A percentile compares a stretch with the other conserved stretches of the same genome.
These are phyloP conservation scores for Podila minutissima DNA, from an alignment of 192 early-diverging fungal genomes.

Conservation along the genomic window DNA sequence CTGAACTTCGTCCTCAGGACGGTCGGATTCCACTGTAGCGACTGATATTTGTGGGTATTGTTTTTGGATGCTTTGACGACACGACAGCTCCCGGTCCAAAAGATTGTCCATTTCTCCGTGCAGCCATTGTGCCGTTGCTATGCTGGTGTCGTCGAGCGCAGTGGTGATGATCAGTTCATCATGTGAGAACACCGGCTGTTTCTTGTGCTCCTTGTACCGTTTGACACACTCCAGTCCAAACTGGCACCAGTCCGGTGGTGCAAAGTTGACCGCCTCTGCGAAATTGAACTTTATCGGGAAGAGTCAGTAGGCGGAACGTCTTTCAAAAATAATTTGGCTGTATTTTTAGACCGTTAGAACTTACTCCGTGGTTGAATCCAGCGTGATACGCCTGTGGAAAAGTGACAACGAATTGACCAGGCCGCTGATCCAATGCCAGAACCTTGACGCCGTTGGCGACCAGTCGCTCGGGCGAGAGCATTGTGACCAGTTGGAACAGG, in stretches of 20 bases:
- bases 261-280: constrained; percentile 98
- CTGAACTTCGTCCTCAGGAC: constrained; percentile 71
- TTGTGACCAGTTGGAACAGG: constrained; percentile 91
- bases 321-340: no score
- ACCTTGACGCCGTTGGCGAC: constrained; percentile 77
- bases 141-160: constrained; percentile 49
- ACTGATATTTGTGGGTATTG: constrained; percentile 19
- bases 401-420: constrained; percentile 96
- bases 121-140: constrained; percentile 41
- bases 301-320: neutral
- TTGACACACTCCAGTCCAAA: constrained; percentile 80
- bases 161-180: constrained; percentile 85
- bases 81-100: constrained; percentile 22
- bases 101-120: constrained; percentile 34
- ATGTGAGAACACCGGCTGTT: constrained; percentile 93
- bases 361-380: constrained; percentile 96
- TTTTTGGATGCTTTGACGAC: constrained; percentile 6
- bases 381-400: constrained; percentile 96
- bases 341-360: neutral
- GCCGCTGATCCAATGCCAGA: constrained; percentile 84
- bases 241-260: constrained; percentile 89
- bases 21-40: constrained; percentile 52
- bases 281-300: constrained; percentile 77
- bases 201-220: constrained; percentile 81
- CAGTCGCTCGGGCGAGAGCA: constrained; percentile 84